Evolutionary conservation across 305 asterid species (phyloP), one percentile per base, ranked within the genome.

Genomic region (Solanum aculeatissimum): DNA sequence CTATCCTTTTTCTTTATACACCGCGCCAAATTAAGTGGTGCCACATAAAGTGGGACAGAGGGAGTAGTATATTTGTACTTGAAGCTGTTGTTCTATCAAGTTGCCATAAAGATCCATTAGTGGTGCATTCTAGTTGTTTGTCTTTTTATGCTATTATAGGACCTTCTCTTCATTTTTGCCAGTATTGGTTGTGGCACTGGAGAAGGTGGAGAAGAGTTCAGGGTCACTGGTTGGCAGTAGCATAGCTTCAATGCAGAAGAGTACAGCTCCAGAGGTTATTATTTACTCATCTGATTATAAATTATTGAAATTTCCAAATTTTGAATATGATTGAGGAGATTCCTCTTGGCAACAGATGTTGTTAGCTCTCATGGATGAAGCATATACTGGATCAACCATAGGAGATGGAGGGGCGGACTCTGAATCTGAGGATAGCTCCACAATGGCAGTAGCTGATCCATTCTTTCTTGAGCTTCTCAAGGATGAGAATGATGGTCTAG

Each of bases 401-500:
- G 99, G 97, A 84, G 99, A 93, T 85, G 98, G 94, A 80, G 98
- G 97, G 86, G 97, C 90, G 54, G 99, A 96, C 88, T 95, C 98
- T 84, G 99, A 94, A 90, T 94, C 98, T 81, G 98, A 95, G 89
- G 98, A 95, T 85, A 93, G 91, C 89, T 88, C 88, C 88, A 91
- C 97, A 32, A 92, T 92, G 87, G 92, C 95, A 85, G 96, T 84
- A 54, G 94, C 92, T 84, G 98, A 96, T 86, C 93, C 97, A 58
- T 87, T 94, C 85, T 96, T 96, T 89, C 97, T 96, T 85, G 99
- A 96, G 90, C 95, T 96, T 85, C 99, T 96, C 89, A 95, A 95
- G 93, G 98, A 96, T 88, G 99, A 96, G 88, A 96, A 96, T 85
- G 99, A 96, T 84, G 99, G 99, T 81, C 97, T 96, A 84, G 91